Evolutionary conservation across 1,284 basidiomycete species (phyloP), one percentile per base, ranked within the genome.

Genomic region (Sparassis latifolia): DNA sequence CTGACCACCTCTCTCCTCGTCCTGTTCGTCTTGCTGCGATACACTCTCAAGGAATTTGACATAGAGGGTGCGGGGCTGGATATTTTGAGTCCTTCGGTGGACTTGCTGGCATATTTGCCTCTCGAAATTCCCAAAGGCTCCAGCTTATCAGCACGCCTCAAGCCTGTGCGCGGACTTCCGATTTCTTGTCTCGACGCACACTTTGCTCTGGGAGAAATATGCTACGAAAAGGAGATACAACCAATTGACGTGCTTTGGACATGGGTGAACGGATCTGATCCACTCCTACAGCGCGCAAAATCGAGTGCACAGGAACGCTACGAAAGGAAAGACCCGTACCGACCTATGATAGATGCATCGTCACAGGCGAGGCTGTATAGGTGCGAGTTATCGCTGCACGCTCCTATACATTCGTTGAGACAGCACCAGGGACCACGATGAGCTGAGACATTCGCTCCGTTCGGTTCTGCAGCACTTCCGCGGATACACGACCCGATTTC

Each of bases 201-300:
- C 45, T 61, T 60, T 37, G 47, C 55, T 12, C 45, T 51, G 7
- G 63, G 63, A 4, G 49, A 55, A 10, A 49, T 48, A 2, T 65
- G 63, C 43, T 57, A 59, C 48, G 62, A 60, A 38, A 49, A 55
- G 5, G 42, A 47, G 0, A 55, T 57, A 3, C 52, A 52, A 29
- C 28, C 50, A 7, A 53, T 65, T 44, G 64, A 65, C 52, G 53
- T 65, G 10, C 33, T 65, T 27, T 65, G 64, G 64, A 65, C 64
- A 5, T 65, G 64, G 64, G 61, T 63, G 31, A 65, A 65, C 49
- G 62, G 64, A 42, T 62, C 64, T 1, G 64, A 65, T 45, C 48
- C 54, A 1, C 56, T 62, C 31, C 57, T 64, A 35, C 33, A 52
- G 29, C 51, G 53, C 2, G 55, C 62, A n/a, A 59, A 58, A 40